Evolutionary conservation across 2,329 filamentous ascomycete species (phyloP), one percentile per base, ranked within the genome.

Genomic region (Balansia obtecta): DNA sequence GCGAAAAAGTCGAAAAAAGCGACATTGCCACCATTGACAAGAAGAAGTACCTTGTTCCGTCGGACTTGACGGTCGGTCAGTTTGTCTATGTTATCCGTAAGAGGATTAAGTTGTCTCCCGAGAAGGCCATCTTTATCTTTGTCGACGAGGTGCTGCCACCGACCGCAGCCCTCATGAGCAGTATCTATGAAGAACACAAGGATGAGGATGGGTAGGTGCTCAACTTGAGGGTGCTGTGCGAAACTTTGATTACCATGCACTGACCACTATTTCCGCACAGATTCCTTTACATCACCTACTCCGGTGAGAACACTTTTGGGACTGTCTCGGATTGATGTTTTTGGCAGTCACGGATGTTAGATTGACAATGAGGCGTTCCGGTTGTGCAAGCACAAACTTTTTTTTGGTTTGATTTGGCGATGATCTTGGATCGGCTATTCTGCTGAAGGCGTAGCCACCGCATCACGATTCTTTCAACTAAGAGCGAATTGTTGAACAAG

Each of bases 71-170:
- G 56, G 93, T 98, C 56, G 93, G 93, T 63, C 93, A 98, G 83
- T 96, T 98, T 68, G 93, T 98, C 74, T 98, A 98, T 72, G 93
- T 98, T 58, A 98, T 98, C 73, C 89, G 93, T 70, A 98, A 98
- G 82, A 86, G 93, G 66, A 98, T 98, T 76, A 98, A 98, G 88
- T 81, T 98, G 60, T 95, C 89, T 50, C 93, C 93, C 33, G 93
- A 98, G 77, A 98, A 98, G 81, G 93, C 93, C 68, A 98, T 98
- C 75, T 98, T 98, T 80, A 97, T 98, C 79, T 98, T 97, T 73
- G 93, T 98, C 65, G 91, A 97, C 68, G 93, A 97, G 74, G 91
- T 96, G 48, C 80, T 98, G 51, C 93, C 93, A 48, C 93, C 93
- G 2, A 97, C 93, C 9, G 93, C 93, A 53, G 93, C 93, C 53